Base-by-base conservation (phyloP, 1,284 basidiomycete species). In the Puccinia sorghi region DNA sequence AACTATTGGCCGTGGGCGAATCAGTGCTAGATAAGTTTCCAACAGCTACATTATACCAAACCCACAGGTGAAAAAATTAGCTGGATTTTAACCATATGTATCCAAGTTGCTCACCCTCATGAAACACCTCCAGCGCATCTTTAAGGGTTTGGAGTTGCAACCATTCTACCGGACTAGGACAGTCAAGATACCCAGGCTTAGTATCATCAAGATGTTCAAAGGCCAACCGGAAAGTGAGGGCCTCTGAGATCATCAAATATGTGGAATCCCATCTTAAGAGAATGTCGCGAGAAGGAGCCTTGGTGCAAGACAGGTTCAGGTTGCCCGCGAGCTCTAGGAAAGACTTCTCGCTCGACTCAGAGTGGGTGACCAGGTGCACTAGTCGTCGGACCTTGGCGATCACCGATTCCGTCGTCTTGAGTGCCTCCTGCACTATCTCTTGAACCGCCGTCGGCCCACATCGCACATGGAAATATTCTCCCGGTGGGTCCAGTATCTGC, bases 51-150 rank as follows among this genome's bases (percentile, higher is more conserved):
- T 32, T 11, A 27, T 6, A 50, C 43, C 20, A 12, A 69, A 50
- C 25, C 11, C 8, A 13, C 12, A 50, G n/a, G 32, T 1, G 32
- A 32, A 1, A 32, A 1, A 15, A 46, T 64, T 39, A 64, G 63
- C n/a, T 43, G 37, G 17, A 43, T 43, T 64, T 25, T 20, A 46
- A 46, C 39, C 32, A 39, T 12, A 12, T 12, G 3, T 8, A 13
- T 22, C n/a, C 17, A 48, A n/a, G 22, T 27, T 15, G 5, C 66
- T 20, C n/a, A 69, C 66, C 46, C 25, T 69, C 48, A 52, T 69
- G 32, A 52, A 69, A 69, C 13, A 69, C 66, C 17, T 52, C 66
- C 17, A 69, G 66, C 3, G 43, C 37, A 4, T 69, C 66, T 52
- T 52, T 50, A 8, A 69, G 22, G 12, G 46, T 69, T 37, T 50